A percentile compares a stretch with the other conserved stretches of the same genome.
Evolutionary conservation across 2,329 filamentous ascomycete genomes (phyloP).

Genomic region (Hymenoscyphus scutula): DNA sequence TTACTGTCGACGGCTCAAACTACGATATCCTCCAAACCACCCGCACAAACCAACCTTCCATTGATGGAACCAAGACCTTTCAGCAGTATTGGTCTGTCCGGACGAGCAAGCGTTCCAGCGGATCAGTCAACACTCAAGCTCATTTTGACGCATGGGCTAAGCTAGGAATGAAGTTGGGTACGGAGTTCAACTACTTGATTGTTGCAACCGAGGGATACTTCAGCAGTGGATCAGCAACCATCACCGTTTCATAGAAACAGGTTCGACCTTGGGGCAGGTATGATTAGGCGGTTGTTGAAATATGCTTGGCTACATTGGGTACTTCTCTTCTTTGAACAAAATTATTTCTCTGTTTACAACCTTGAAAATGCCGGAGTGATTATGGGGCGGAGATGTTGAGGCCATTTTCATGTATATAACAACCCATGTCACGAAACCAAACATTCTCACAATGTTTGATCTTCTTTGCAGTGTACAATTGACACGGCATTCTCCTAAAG

Average conservation of each 20-base stretch:
- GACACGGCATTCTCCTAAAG: background rate
- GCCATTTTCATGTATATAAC: slow-evolving; percentile 2
- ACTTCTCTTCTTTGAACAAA: background rate
- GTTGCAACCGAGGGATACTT: slow-evolving; percentile 32
- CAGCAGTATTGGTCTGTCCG: slow-evolving; percentile 54
- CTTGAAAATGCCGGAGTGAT: background rate
- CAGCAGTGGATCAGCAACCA: slow-evolving; percentile 12
- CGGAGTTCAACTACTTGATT: slow-evolving; percentile 48
- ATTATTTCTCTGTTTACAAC: background rate
- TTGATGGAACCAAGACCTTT: slow-evolving; percentile 49
- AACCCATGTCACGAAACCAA: background rate
- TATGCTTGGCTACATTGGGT: background rate
- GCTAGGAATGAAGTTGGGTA: slow-evolving; percentile 47
- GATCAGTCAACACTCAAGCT: slow-evolving; percentile 47
- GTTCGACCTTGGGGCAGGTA: background rate
- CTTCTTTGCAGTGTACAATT: background rate
- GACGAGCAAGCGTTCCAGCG: slow-evolving; percentile 47
- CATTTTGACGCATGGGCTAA: slow-evolving; percentile 54
- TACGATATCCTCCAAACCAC: slow-evolving; percentile 47
- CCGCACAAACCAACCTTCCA: slow-evolving; percentile 41
- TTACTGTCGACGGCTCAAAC: slow-evolving; percentile 50
- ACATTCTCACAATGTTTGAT: background rate
- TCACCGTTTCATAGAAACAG: slow-evolving; percentile 11
- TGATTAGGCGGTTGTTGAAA: background rate
- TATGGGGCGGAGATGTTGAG: background rate